phyloP scores from a whole-genome alignment of 2,329 filamentous ascomycete species.

The Aspergillus brunneoviolaceus region DNA sequence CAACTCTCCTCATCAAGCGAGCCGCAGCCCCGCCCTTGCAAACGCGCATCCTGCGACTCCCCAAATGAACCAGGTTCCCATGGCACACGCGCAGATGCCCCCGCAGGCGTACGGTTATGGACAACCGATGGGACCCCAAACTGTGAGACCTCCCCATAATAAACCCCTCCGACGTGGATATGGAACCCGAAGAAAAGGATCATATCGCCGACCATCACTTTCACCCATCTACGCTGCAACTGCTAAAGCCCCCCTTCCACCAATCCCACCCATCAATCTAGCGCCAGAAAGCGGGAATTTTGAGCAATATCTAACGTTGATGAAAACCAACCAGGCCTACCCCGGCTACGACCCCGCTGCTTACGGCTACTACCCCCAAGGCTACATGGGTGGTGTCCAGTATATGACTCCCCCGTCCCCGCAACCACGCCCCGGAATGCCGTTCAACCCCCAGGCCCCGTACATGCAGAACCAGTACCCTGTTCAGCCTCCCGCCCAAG shows the following conservation, averaged over 20 bases:
- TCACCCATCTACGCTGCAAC: conserved; percentile 20
- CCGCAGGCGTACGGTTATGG: conserved; percentile 59
- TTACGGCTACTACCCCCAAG: conserved; percentile 48
- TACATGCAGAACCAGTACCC: conserved; percentile 56
- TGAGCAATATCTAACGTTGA: conserved; percentile 68
- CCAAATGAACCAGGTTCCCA: conserved; percentile 69
- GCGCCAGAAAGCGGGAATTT: conserved; percentile 69
- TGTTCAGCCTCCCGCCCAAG: conserved; percentile 53
- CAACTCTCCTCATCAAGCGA: conserved; percentile 65
- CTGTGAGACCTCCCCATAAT: conserved; percentile 55
- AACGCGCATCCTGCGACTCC: conserved; percentile 68
- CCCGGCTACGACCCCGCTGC: conserved; percentile 40
- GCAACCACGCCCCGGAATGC: conserved; percentile 49
- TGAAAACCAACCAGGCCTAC: conserved; percentile 63
- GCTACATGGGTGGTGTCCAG: conserved; percentile 32
- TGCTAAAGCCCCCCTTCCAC: conserved; percentile 17
- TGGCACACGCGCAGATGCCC: conserved; percentile 64
- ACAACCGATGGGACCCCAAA: conserved; percentile 57
- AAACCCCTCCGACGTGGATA: conserved; percentile 33
- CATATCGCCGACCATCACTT: conserved; percentile 26
- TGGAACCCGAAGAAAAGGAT: conserved; percentile 36
- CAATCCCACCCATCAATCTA: conserved; percentile 54
- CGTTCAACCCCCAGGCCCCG: conserved; percentile 48
- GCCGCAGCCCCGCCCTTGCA: conserved; percentile 64
- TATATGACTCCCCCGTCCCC: conserved; percentile 48